These are phyloP conservation scores for Phaeosphaeriaceae sp. DNA, from an alignment of 2,329 filamentous ascomycete genomes.

Conservation along the genomic window DNA sequence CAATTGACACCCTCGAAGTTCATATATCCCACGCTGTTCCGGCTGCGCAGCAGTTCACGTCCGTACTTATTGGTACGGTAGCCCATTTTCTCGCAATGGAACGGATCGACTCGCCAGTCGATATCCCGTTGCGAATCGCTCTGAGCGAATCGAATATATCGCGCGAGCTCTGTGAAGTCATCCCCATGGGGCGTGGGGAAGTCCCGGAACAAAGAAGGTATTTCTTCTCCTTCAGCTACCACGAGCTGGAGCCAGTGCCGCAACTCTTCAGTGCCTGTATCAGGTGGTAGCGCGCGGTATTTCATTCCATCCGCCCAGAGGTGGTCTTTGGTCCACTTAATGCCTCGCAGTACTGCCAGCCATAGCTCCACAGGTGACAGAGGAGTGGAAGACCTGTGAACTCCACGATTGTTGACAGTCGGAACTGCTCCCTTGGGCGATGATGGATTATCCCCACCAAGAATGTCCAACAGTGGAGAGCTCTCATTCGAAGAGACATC, in stretches of 20 bases:
- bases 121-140: not conserved
- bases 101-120: not conserved
- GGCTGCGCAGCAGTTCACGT: not conserved
- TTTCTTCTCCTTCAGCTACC: not conserved
- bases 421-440: no score
- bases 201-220: not conserved
- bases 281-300: no score
- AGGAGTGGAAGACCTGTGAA: no score
- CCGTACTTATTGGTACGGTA: not conserved
- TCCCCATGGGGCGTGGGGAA: not conserved
- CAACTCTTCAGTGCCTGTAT: no score
- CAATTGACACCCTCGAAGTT: not conserved
- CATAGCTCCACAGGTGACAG: no score
- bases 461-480: no score
- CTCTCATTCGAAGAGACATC: no score
- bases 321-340: not conserved
- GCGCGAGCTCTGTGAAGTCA: not conserved
- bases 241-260: no score
- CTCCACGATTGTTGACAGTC: no score
- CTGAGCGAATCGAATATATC: not conserved
- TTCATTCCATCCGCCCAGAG: not conserved
- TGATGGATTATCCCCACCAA: no score
- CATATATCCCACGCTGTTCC: not conserved
- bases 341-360: not conserved
- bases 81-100: not conserved